Evolutionary conservation across 768 basidiomycete genomes (phyloP), one percentile per base, ranked within the genome.

Genomic region (Tulasnella sp.): DNA sequence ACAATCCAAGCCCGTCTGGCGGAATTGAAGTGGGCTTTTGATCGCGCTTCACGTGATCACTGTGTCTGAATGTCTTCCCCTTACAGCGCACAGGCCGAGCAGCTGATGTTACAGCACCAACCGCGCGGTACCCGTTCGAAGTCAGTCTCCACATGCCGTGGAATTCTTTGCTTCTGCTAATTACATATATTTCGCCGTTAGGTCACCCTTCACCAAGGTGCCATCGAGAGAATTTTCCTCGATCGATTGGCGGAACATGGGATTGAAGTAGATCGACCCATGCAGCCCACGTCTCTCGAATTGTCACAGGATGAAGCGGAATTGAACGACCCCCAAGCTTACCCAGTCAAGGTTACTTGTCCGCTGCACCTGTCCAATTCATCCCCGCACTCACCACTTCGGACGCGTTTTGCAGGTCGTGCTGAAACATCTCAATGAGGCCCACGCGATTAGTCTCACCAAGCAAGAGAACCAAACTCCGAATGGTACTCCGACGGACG

Each of bases 71-170:
- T 48, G 48, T 43, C 39, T 34, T 52, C 36, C 34, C 62, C 39
- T n/a, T 14, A 7, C 39, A 86, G 83, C 72, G 81, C 15, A 80
- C 79, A 6, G 77, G 80, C 41, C 77, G 82, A 14, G 76, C 75
- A 1, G 72, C 81, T 14, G 81, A 83, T 63, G 74, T 86, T 23
- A 77, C 75, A 4, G 78, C 80, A 0, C 71, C 77, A 2, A 75
- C 75, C 21, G 83, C 83, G 1, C 75, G 83, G 17, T 87, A 76
- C 67, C 83, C 83, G 9, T 86, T 83, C 59, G 82, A 83, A 71
- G 84, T 80, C 19, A 27, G 41, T 21, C 42, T 36, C 35, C 19
- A 0, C 9, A 3, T 14, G 5, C 39, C 12, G 12, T 19, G 8
- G 9, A 15, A 9, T n/a, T 21, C 7, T 27, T 42, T 43, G 8